Evolutionary conservation across 371 early-diverging fungal species (phyloP).

Genomic region (Enterocytospora artemiae): DNA sequence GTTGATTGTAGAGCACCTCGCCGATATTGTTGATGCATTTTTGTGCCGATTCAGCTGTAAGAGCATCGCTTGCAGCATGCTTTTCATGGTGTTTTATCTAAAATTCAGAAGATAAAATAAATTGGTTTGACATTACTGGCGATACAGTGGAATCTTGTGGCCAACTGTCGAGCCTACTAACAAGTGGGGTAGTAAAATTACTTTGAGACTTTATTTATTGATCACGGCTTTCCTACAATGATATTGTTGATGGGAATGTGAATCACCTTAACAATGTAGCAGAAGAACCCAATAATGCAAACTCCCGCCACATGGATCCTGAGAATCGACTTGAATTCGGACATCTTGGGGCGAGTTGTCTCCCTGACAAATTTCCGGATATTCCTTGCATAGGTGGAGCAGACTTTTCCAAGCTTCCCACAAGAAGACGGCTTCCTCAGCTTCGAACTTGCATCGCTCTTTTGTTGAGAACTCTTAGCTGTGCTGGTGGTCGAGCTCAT

Average conservation of each 20-base stretch:
- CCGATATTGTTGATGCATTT: slow-evolving; percentile 53
- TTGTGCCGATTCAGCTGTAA: slow-evolving; percentile 41
- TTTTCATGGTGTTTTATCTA: slow-evolving; percentile 40
- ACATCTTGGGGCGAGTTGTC: slow-evolving; percentile 41
- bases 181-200: slow-evolving; percentile 4
- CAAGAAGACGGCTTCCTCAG: not conserved
- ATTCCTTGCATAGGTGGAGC: not conserved
- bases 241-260: slow-evolving; percentile 58
- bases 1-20: slow-evolving; percentile 49
- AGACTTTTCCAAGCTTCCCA: not conserved
- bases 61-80: slow-evolving; percentile 6
- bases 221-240: slow-evolving; percentile 46
- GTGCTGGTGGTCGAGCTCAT: not conserved
- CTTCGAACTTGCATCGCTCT: not conserved
- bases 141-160: not conserved
- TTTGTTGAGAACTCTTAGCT: not conserved
- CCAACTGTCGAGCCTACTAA: not conserved
- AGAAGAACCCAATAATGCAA: slow-evolving; percentile 49
- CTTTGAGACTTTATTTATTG: not conserved
- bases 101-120: slow-evolving; percentile 18
- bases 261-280: slow-evolving; percentile 54
- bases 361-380: slow-evolving; percentile 41
- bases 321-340: slow-evolving; percentile 36
- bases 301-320: slow-evolving; percentile 48
- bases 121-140: not conserved